Percentiles rank a stretch among this genome's conserved stretches.
These are phyloP conservation scores for Amniculicola lignicola DNA, from an alignment of 495 filamentous ascomycete species.

Conservation along the genomic window DNA sequence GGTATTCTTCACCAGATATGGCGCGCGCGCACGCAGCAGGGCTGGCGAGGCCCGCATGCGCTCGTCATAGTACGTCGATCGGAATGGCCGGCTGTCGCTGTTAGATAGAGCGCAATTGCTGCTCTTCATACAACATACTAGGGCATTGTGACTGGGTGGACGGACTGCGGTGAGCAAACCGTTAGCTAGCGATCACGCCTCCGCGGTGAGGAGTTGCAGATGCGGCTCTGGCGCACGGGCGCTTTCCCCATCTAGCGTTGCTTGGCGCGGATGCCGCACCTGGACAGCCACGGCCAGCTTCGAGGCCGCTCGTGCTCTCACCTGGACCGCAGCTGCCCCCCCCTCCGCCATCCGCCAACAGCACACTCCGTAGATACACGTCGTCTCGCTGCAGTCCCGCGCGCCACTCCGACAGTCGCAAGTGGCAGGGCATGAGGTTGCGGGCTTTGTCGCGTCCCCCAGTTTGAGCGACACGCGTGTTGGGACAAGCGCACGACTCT, in stretches of 20 bases:
- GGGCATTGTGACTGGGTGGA: slow-evolving; percentile 21
- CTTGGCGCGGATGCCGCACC: not conserved
- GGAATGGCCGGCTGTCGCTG: slow-evolving; percentile 54
- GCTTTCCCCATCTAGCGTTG: not conserved
- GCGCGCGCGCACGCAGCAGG: slow-evolving; percentile 83
- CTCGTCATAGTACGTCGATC: slow-evolving; percentile 85
- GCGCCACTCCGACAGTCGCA: no score
- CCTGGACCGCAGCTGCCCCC: not conserved
- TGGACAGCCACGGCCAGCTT: not conserved
- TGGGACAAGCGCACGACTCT: slow-evolving; percentile 17
- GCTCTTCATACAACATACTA: slow-evolving; percentile 19
- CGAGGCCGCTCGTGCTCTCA: not conserved
- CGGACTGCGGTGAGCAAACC: not conserved
- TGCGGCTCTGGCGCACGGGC: slow-evolving; percentile 24
- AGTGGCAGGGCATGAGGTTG: slow-evolving; percentile 12
- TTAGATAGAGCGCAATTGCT: not conserved
- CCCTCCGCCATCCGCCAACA: not conserved
- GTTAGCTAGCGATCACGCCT: no score
- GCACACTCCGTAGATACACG: not conserved
- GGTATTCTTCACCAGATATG: slow-evolving; percentile 87
- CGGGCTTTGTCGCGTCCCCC: slow-evolving; percentile 23
- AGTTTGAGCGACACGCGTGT: slow-evolving; percentile 18
- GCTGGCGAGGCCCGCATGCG: slow-evolving; percentile 75
- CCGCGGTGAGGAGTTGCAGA: slow-evolving; percentile 17
- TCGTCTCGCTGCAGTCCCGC: no score